Evolutionary conservation across 352 stramenopile genomes (phyloP).

Genomic region (Pythium periplocum): DNA sequence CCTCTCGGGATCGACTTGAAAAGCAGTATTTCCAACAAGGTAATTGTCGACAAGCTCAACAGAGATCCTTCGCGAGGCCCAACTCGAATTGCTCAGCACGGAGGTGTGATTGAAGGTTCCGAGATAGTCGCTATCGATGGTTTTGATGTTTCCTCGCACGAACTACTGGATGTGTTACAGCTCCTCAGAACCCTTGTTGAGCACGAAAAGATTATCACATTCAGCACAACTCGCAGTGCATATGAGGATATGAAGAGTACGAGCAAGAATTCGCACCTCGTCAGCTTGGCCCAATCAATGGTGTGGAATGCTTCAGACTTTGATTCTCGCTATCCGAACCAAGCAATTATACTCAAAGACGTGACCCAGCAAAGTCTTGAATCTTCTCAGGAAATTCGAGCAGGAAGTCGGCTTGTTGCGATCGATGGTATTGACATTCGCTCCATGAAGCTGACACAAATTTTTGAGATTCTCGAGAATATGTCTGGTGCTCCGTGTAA

Average conservation of each 20-base stretch:
- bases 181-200: constrained; percentile 28
- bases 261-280: background rate
- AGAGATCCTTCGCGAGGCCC: constrained; percentile 23
- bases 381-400: constrained; percentile 11
- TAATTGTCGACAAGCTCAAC: constrained; percentile 43
- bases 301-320: no score
- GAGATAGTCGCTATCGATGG: constrained; percentile 48
- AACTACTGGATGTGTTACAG: constrained; percentile 28
- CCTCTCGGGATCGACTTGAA: constrained; percentile 54
- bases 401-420: constrained; percentile 40
- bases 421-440: constrained; percentile 43
- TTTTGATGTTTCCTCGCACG: constrained; percentile 32
- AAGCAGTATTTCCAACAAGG: constrained; percentile 27
- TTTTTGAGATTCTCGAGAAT: constrained; percentile 27
- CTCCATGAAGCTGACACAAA: constrained; percentile 25
- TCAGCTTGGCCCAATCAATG: background rate
- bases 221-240: constrained; percentile 32
- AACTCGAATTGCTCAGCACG: constrained; percentile 34
- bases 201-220: constrained; percentile 55
- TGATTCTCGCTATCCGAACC: constrained; percentile 7
- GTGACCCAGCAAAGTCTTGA: background rate
- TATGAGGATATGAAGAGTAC: constrained; percentile 31
- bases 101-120: constrained; percentile 39
- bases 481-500: constrained; percentile 20
- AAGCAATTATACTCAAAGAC: constrained; percentile 15